These are phyloP conservation scores for Sanguinoderma infundibulare DNA, from an alignment of 1,284 basidiomycete species.

Conservation along the genomic window DNA sequence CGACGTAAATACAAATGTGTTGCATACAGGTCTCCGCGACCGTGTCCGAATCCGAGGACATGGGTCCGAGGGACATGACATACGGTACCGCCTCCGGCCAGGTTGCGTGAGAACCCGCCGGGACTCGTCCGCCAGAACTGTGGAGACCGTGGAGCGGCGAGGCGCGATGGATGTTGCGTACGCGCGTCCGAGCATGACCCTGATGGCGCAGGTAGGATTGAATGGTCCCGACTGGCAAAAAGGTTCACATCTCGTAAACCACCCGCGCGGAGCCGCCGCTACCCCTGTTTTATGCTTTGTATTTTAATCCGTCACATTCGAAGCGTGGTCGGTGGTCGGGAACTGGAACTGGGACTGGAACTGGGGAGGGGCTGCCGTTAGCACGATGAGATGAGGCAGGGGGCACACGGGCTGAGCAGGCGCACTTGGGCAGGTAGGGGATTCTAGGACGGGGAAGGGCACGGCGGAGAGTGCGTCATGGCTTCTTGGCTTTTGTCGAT, in stretches of 20 bases:
- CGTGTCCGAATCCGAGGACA: conserved; percentile 2
- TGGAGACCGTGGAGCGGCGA: not conserved
- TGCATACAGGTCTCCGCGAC: not conserved
- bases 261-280: not conserved
- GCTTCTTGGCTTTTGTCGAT: conserved; percentile 24
- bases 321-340: not conserved
- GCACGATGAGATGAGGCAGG: not conserved
- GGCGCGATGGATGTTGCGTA: not conserved
- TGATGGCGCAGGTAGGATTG: not conserved
- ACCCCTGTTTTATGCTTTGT: not conserved
- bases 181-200: not conserved
- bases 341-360: too few species aligned
- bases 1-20: not conserved
- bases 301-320: not conserved
- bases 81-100: conserved; percentile 1
- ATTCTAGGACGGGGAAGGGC: not conserved
- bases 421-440: conserved; percentile 5
- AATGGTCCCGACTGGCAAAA: not conserved
- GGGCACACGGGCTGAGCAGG: conserved; percentile 3
- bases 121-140: not conserved
- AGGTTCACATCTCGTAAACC: not conserved
- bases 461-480: conserved; percentile 12
- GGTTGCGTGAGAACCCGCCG: conserved; percentile 4
- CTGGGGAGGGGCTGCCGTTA: not conserved
- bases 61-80: not conserved